Conservation (phyloP, 495 filamentous ascomycete genomes). For the Lophiotrema nucula region DNA sequence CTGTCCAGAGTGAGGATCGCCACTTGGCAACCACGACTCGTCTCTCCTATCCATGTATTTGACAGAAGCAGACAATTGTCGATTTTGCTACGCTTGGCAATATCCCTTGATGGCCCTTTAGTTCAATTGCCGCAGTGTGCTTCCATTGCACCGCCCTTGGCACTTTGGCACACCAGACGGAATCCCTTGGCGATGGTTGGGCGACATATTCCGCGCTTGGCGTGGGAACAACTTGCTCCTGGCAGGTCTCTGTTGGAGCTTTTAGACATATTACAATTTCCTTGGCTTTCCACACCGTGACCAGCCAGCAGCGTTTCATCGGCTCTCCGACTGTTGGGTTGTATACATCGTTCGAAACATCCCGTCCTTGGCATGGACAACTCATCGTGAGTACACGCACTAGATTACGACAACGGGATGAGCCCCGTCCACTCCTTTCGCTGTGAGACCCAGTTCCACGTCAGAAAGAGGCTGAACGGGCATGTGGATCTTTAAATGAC, state of each 20-base stretch:
- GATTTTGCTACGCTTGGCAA: conserved; percentile 3
- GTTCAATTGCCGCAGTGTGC: neutral
- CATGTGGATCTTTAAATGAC: no score
- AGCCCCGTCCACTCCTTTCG: neutral
- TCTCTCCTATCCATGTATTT: neutral
- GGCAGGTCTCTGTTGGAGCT: neutral
- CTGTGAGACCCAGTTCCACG: no score
- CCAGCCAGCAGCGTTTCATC: neutral
- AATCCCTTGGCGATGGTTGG: conserved; percentile 16
- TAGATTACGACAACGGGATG: neutral
- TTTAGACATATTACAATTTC: neutral
- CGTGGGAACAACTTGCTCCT: neutral
- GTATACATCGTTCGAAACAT: neutral
- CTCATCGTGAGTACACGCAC: neutral
- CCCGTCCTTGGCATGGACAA: neutral
- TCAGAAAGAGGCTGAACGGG: no score
- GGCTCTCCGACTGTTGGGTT: neutral
- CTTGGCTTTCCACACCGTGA: neutral
- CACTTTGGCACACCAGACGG: neutral
- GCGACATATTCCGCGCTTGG: conserved; percentile 23
- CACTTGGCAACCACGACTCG: neutral
- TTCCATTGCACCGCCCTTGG: conserved; percentile 23
- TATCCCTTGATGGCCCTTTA: neutral
- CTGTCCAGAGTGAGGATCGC: neutral
- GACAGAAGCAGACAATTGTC: neutral